Percentiles rank a stretch among this genome's conserved stretches.
Conservation (phyloP, 139 green algal genomes). For the Chlorella sp. region DNA sequence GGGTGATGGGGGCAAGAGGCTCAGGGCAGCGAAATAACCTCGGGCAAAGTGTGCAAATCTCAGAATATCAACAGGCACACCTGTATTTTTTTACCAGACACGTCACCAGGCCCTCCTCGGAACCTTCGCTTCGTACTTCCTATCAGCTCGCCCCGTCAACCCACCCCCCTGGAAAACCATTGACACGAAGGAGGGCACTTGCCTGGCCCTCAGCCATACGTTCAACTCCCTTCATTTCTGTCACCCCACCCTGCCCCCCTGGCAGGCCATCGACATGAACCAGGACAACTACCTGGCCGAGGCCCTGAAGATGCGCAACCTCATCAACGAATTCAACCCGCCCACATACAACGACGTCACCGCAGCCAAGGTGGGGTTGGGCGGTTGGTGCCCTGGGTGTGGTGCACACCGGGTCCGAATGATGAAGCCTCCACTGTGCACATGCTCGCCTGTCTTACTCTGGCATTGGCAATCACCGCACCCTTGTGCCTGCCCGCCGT, state of each 20-base stretch:
- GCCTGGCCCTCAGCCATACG: neutral
- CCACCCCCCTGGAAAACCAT: too few species aligned
- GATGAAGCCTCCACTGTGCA: neutral
- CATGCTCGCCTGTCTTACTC: too few species aligned
- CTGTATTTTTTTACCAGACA: too few species aligned
- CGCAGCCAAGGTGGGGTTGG: neutral
- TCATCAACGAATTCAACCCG: constrained; percentile 69
- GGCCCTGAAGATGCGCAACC: constrained; percentile 77
- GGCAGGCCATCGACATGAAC: constrained; percentile 90
- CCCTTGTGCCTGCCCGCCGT: neutral
- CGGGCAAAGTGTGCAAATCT: too few species aligned
- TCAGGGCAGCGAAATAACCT: too few species aligned
- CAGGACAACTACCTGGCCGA: constrained; percentile 90
- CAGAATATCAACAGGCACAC: neutral
- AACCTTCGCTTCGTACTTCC: too few species aligned
- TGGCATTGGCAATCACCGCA: neutral
- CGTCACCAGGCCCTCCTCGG: too few species aligned
- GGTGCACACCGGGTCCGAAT: neutral
- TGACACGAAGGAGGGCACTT: too few species aligned
- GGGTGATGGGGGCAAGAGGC: neutral
- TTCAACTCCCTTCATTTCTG: neutral
- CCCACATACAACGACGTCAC: constrained; percentile 35
- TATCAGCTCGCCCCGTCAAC: too few species aligned
- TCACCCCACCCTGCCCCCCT: neutral
- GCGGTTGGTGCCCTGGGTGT: neutral